Evolutionary conservation across 768 basidiomycete genomes (phyloP), one percentile per base, ranked within the genome.

Genomic region (Ramaria sp.): DNA sequence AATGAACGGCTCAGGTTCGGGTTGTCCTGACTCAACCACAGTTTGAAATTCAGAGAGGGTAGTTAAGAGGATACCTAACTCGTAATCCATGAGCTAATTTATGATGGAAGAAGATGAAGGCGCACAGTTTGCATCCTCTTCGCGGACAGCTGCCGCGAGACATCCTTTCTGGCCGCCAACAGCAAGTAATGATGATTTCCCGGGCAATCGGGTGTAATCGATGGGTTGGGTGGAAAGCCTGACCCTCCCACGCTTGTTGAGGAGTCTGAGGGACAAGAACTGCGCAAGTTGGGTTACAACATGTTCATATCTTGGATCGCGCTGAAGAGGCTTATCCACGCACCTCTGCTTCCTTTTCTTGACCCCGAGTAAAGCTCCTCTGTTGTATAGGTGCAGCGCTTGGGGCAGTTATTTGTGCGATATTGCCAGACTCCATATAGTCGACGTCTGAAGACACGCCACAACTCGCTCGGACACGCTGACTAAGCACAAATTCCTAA

Each of bases 241-340:
- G 43, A 86, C 72, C 60, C 88, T 83, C 37, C 79, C 70, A 51
- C 81, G 79, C 65, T 86, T 89, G 62, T 79, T 78, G 22, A 80
- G 58, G 10, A 75, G 68, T 17, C 68, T 67, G 10, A 75, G 64
- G 3, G 69, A 66, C 27, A 75, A 65, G 56, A 75, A 75, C 74
- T 75, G 55, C 6, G 12, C 17, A 4, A 24, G 31, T 41, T 42
- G 30, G 30, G 30, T 13, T 4, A 17, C 1, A 52, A 52, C 6
- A 7, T 13, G 10, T 7, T 27, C 27, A 45, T 1, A 43, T 4
- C 7, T 30, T 12, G 42, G n/a, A 31, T 11, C 20, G 38, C 41
- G n/a, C 17, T 43, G 46, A 31, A 42, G 39, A 38, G 7, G 27
- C 11, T 42, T 33, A 11, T 30, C 12, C 42, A 54, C 53, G 4